Percentiles rank a stretch among this genome's conserved stretches.
Conservation (phyloP, 169 alveolate genomes). For the Plasmodium reichenowi region DNA sequence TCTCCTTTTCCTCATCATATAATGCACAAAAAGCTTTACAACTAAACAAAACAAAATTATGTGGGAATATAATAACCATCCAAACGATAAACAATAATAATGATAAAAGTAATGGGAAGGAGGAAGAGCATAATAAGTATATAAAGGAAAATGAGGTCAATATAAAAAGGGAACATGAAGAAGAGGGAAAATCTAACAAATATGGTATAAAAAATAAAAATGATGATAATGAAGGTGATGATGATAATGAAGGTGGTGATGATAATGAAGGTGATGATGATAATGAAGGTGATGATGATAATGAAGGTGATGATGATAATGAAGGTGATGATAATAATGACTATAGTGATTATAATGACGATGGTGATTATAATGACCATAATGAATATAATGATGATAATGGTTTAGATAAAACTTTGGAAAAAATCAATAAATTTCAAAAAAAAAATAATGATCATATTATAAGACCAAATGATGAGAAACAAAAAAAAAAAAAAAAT, state of each 20-base stretch:
- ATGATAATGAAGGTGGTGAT: background rate
- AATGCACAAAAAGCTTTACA: constrained; percentile 44
- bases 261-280: background rate
- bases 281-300: background rate
- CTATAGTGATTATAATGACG: background rate
- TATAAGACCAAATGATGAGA: background rate
- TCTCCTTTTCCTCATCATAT: constrained; percentile 23
- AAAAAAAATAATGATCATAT: background rate
- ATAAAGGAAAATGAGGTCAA: background rate
- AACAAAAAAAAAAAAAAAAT: background rate
- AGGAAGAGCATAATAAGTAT: background rate
- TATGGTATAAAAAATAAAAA: background rate
- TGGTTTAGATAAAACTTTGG: background rate
- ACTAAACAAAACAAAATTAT: constrained; percentile 24
- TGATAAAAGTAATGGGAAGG: background rate
- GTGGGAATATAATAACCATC: constrained; percentile 38
- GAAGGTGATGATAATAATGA: background rate
- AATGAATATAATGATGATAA: background rate
- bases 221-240: background rate
- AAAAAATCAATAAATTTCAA: background rate
- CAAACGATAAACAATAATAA: background rate
- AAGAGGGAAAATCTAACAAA: background rate
- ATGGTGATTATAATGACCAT: background rate
- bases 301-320: background rate
- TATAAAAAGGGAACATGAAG: too few relatives aligned